These are phyloP conservation scores for Climacium dendroides DNA, from an alignment of 225 moss, liverwort and hornwort species.

Conservation along the genomic window DNA sequence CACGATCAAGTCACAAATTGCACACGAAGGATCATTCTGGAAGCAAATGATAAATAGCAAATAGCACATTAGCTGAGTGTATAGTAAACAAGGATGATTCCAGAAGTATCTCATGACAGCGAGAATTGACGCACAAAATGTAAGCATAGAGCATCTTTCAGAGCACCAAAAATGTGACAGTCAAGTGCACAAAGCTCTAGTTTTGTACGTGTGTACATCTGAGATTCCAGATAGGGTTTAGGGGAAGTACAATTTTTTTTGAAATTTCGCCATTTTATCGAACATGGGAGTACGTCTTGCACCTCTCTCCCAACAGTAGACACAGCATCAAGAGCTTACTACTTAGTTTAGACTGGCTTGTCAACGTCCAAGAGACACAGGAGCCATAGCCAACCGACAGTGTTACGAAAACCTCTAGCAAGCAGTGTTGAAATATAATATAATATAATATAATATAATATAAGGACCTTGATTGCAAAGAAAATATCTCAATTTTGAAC, in stretches of 20 bases:
- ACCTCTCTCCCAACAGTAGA: not conserved
- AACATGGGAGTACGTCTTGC: not conserved
- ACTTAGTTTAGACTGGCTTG: not conserved
- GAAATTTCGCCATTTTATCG: not conserved
- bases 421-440: not conserved
- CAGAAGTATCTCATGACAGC: not conserved
- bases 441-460: not conserved
- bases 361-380: not conserved
- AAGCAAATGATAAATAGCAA: not conserved
- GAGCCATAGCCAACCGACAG: not conserved
- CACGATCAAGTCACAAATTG: not conserved
- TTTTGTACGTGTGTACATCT: not conserved
- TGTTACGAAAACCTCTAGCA: not conserved
- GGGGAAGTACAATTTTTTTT: not conserved
- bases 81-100: not conserved
- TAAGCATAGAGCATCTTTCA: not conserved
- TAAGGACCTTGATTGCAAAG: not conserved
- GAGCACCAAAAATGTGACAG: not conserved
- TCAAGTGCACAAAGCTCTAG: not conserved
- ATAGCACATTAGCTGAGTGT: not conserved
- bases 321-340: not conserved
- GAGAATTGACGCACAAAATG: not conserved
- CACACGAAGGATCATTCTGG: not conserved
- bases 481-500: not conserved
- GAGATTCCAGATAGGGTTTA: not conserved